Evolutionary conservation across 805 yeast species (phyloP).

Genomic region (Schwanniomyces polymorphus): DNA sequence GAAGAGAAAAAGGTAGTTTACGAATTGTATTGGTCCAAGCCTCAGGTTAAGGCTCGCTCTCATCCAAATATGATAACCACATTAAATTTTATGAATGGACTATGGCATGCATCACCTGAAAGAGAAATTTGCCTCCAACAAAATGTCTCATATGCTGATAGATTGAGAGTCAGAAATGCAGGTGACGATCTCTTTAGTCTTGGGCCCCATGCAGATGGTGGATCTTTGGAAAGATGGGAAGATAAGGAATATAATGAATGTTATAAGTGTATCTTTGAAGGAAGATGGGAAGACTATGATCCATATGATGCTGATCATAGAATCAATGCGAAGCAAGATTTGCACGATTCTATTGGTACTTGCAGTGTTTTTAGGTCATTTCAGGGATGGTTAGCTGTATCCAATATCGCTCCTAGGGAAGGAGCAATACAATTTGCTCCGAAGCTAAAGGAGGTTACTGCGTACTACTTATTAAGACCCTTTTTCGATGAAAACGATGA

Average conservation of each 20-base stretch:
- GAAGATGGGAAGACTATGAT: constrained; percentile 44
- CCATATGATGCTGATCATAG: constrained; percentile 37
- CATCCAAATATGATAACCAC: constrained; percentile 32
- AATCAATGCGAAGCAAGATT: constrained; percentile 28
- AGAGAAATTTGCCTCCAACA: constrained; percentile 26
- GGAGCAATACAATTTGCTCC: constrained; percentile 42
- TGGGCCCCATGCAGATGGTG: constrained; percentile 43
- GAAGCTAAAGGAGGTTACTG: constrained; percentile 30
- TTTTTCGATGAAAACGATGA: constrained; percentile 33
- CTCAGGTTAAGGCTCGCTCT: constrained; percentile 38
- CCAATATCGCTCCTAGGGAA: constrained; percentile 35
- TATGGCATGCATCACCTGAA: constrained; percentile 27
- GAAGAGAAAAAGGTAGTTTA: constrained; percentile 23
- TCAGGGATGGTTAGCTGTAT: constrained; percentile 46
- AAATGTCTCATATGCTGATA: constrained; percentile 40
- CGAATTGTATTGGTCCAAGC: constrained; percentile 38
- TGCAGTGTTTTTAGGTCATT: constrained; percentile 41
- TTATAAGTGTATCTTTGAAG: constrained; percentile 36
- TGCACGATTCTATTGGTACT: constrained; percentile 20
- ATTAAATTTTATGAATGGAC: constrained; percentile 19
- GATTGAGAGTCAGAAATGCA: constrained; percentile 40
- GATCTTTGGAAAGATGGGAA: constrained; percentile 48
- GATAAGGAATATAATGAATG: constrained; percentile 34
- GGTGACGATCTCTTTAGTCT: constrained; percentile 29
- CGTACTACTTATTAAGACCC: constrained; percentile 41